Evolutionary conservation across 2,329 filamentous ascomycete species (phyloP), one percentile per base, ranked within the genome.

Genomic region (Penicillium sp.): DNA sequence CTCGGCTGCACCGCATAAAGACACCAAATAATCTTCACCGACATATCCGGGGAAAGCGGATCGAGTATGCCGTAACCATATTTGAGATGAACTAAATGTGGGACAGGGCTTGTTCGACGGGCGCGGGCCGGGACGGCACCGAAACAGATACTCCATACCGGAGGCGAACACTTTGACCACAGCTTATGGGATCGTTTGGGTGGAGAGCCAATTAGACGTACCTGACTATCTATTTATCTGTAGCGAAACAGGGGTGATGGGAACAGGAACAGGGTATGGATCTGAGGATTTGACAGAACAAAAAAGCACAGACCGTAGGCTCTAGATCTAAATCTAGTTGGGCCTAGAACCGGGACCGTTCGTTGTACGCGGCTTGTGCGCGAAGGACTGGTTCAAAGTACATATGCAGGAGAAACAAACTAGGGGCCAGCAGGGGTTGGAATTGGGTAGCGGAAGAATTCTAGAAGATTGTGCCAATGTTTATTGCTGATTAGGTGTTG

Each of bases 381-480:
- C n/a, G 8, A n/a, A 47, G n/a, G 26, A 14, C 19, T 19, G 27
- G 16, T 19, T 39, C 7, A 6, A n/a, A 39, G n/a, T 42, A 14
- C 39, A 35, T 39, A 19, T 39, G 35, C 35, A 33, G 24, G 45
- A 27, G 16, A 19, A 19, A 22, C 45, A 22, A 47, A 31, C 31
- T 16, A 33, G 31, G 31, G 45, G 24, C 10, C 46, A 43, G 37
- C 21, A 39, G 19, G 29, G 39, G 27, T 37, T 1, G 14, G 53
- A 21, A 27, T 27, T 47, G 13, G 31, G 13, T 37, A 39, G 27
- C 31, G 35, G 47, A 42, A 51, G 22, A 56, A 48, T 43, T 56
- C 54, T 56, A 56, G 54, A 56, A 57, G 49, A 27, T 37, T 45
- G 21, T 26, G 13, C 31, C 24, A n/a, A 49, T 52, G 49, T 56